Evolutionary conservation across 2,329 filamentous ascomycete species (phyloP).

Genomic region (Epicoccum sorghinum): DNA sequence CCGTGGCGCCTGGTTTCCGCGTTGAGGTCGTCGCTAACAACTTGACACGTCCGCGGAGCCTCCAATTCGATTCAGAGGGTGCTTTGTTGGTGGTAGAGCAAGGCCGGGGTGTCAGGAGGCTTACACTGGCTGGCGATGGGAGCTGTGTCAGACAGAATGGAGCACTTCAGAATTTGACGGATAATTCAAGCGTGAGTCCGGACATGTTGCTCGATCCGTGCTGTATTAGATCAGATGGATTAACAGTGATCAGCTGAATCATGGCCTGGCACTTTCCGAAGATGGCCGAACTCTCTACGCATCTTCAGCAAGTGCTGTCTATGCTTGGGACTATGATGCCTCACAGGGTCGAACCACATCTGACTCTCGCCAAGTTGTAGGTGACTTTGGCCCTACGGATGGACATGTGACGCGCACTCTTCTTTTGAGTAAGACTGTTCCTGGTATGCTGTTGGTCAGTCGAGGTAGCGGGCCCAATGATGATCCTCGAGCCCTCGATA

Average conservation of each 20-base stretch:
- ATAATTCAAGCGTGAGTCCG: slow-evolving; percentile 37
- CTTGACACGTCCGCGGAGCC: slow-evolving; percentile 53
- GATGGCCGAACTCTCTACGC: slow-evolving; percentile 59
- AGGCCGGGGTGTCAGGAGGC: slow-evolving; percentile 46
- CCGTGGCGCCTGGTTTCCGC: slow-evolving; percentile 50
- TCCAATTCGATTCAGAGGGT: slow-evolving; percentile 56
- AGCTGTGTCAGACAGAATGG: slow-evolving; percentile 39
- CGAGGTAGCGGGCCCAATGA: slow-evolving; percentile 69
- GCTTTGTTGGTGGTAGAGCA: slow-evolving; percentile 58
- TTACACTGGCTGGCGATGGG: slow-evolving; percentile 43
- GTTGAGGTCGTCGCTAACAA: slow-evolving; percentile 55
- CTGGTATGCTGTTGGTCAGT: slow-evolving; percentile 67
- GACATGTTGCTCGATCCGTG: neutral
- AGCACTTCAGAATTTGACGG: slow-evolving; percentile 28
- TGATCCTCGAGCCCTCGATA: slow-evolving; percentile 60
- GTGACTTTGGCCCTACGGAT: slow-evolving; percentile 62
- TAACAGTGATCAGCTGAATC: slow-evolving; percentile 51
- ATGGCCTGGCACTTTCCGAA: slow-evolving; percentile 57
- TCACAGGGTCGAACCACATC: slow-evolving; percentile 54
- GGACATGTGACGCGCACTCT: slow-evolving; percentile 73
- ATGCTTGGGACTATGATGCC: slow-evolving; percentile 70
- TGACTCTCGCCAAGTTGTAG: slow-evolving; percentile 60
- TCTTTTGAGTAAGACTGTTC: slow-evolving; percentile 61
- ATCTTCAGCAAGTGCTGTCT: slow-evolving; percentile 65
- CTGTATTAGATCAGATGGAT: neutral